These are phyloP conservation scores for Leavenworthia alabamica DNA, from an alignment of 345 rosid genomes.

Conservation along the genomic window DNA sequence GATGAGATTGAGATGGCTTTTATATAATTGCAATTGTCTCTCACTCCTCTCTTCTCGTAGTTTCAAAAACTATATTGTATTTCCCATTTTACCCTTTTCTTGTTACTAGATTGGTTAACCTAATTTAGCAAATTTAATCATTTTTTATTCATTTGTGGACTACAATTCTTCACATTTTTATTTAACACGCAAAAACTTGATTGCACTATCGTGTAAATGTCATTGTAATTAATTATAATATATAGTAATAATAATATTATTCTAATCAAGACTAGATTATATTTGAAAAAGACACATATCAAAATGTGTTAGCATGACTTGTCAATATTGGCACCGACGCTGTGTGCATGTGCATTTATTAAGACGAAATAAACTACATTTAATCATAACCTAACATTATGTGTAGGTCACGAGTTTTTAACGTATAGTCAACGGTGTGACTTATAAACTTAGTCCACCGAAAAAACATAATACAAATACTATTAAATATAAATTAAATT, in stretches of 20 bases:
- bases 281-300: conserved; percentile 16
- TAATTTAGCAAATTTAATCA: conserved; percentile 16
- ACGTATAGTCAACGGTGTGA: background rate
- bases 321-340: conserved; percentile 29
- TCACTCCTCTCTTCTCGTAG: background rate
- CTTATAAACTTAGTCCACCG: background rate
- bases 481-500: background rate
- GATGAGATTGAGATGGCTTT: conserved; percentile 9
- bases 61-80: conserved; percentile 7
- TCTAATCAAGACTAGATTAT: background rate
- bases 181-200: conserved; percentile 27
- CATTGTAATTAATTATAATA: no score
- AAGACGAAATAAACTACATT: background rate
- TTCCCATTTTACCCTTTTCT: conserved; percentile 29
- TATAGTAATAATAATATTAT: no score
- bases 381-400: background rate
- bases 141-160: background rate
- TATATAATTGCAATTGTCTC: background rate
- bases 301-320: conserved; percentile 4
- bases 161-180: background rate
- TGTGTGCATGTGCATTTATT: conserved; percentile 22
- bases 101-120: conserved; percentile 33
- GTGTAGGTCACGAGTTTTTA: background rate
- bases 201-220: conserved; percentile 3
- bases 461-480: background rate